Conservation (phyloP, 306 rosid species). For the Lagenaria siceraria region DNA sequence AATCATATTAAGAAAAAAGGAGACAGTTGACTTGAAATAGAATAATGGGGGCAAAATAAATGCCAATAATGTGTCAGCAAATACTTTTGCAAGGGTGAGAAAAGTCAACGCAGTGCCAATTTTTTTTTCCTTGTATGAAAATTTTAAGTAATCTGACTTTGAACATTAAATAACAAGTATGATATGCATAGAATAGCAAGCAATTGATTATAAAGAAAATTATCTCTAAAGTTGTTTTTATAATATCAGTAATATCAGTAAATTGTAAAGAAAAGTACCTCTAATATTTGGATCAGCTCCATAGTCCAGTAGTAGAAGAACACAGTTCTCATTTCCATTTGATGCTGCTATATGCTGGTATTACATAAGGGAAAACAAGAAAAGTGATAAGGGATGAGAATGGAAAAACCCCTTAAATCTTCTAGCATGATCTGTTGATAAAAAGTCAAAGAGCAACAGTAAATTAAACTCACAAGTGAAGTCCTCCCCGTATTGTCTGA, state of each 20-base stretch:
- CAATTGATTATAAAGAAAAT: neutral
- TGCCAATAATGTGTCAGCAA: constrained; percentile 1
- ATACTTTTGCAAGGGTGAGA: neutral
- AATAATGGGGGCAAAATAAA: neutral
- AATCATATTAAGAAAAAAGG: neutral
- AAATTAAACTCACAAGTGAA: constrained; percentile 48
- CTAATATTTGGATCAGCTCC: constrained; percentile 59
- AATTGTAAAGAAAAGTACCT: constrained; percentile 33
- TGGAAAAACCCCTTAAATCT: neutral
- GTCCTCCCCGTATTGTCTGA: constrained; percentile 66
- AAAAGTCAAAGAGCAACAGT: neutral
- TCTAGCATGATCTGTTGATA: neutral
- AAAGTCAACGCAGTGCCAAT: neutral
- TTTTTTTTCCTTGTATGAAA: neutral
- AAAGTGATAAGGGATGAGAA: neutral
- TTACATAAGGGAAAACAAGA: neutral
- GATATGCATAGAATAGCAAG: neutral
- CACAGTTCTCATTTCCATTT: constrained; percentile 61
- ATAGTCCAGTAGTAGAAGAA: constrained; percentile 51
- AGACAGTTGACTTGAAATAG: neutral
- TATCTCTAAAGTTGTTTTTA: neutral
- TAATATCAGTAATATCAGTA: neutral
- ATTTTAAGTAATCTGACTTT: neutral
- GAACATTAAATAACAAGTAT: neutral
- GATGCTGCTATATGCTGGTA: constrained; percentile 69